These are phyloP conservation scores for Salix udensis DNA, from an alignment of 345 rosid species.

Conservation along the genomic window DNA sequence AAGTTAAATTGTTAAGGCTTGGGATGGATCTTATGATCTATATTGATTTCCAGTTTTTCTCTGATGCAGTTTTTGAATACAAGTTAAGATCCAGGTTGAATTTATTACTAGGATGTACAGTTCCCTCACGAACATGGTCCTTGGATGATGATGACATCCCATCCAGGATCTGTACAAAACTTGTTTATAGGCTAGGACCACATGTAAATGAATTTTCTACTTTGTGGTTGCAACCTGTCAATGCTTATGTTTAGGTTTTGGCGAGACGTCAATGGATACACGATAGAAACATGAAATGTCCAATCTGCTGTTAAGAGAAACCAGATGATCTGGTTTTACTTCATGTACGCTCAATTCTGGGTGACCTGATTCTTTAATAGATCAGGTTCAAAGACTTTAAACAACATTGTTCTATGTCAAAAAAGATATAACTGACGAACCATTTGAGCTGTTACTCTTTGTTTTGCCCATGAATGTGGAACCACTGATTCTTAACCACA, in stretches of 20 bases:
- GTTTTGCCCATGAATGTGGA: neutral
- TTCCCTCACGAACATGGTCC: neutral
- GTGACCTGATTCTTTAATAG: neutral
- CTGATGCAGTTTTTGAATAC: neutral
- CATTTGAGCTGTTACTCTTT: neutral
- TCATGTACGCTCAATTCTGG: neutral
- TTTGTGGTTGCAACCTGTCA: neutral
- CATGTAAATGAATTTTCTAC: neutral
- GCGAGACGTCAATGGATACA: neutral
- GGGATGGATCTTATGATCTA: neutral
- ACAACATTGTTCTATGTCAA: neutral
- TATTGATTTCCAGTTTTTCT: neutral
- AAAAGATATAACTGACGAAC: neutral
- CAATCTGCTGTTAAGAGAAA: neutral
- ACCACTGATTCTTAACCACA: neutral
- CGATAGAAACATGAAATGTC: neutral
- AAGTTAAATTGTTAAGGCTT: neutral
- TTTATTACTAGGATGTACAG: slow-evolving; percentile 4
- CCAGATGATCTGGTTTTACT: neutral
- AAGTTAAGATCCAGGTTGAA: slow-evolving; percentile 11
- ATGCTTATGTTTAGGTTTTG: neutral
- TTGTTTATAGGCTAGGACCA: neutral
- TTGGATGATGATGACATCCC: neutral
- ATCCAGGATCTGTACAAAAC: neutral
- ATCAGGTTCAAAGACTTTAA: neutral